These are phyloP conservation scores for Pestalotiopsis sp. DNA, from an alignment of 2,329 filamentous ascomycete genomes.

Conservation along the genomic window DNA sequence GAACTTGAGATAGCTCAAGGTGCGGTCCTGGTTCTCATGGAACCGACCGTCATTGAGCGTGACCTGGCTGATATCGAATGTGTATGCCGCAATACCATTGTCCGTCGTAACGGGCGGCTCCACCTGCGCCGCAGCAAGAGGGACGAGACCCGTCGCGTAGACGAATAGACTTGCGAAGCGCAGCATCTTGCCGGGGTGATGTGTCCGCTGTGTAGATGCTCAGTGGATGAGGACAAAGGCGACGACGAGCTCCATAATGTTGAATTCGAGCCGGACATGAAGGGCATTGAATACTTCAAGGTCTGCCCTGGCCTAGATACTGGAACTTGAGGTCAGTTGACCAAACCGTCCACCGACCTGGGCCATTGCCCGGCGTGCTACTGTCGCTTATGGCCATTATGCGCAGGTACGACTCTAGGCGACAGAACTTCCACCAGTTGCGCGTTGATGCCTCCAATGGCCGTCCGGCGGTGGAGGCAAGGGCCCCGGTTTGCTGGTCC, in stretches of 20 bases:
- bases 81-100: constrained; percentile 32
- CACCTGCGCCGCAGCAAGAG: constrained; percentile 19
- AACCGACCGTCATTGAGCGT: constrained; percentile 38
- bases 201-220: not conserved
- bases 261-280: not conserved
- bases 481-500: not conserved
- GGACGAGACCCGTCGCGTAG: not conserved
- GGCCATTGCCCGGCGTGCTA: not conserved
- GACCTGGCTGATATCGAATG: constrained; percentile 41
- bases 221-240: not conserved
- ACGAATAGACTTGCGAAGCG: not conserved
- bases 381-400: no score
- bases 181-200: not conserved
- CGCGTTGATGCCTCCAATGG: not conserved
- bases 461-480: not conserved
- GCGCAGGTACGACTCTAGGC: not conserved
- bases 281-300: not conserved
- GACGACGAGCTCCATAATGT: not conserved
- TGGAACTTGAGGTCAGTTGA: not conserved
- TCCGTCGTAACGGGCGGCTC: constrained; percentile 27
- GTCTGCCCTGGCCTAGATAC: no score
- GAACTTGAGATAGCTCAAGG: constrained; percentile 44
- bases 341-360: not conserved
- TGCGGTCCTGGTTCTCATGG: constrained; percentile 46
- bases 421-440: not conserved